Percentiles rank a stretch among this genome's conserved stretches.
phyloP scores from a whole-genome alignment of 2,329 filamentous ascomycete species.

The Penicillium sp. region DNA sequence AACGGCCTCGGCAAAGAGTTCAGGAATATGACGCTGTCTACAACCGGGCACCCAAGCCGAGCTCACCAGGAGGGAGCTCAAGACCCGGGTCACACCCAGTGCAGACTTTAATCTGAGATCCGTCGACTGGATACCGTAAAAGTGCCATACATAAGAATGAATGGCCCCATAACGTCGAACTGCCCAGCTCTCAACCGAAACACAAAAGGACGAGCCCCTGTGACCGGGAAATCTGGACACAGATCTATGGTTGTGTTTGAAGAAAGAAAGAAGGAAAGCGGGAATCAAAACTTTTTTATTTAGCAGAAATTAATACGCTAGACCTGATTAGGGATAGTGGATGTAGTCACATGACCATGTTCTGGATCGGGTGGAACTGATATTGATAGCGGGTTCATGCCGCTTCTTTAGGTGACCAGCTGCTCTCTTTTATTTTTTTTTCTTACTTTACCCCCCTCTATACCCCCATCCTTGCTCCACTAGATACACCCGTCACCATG shows the following conservation, averaged over 20 bases:
- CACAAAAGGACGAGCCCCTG: conserved; percentile 43
- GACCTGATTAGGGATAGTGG: conserved; percentile 4
- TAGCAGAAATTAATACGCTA: conserved; percentile 28
- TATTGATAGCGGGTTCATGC: neutral
- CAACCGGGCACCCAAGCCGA: conserved; percentile 56
- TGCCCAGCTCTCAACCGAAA: conserved; percentile 80
- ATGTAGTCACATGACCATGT: conserved; percentile 12
- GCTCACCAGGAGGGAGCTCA: conserved; percentile 70
- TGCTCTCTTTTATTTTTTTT: neutral
- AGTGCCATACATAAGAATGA: conserved; percentile 60
- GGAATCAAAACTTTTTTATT: conserved; percentile 36
- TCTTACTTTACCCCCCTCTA: conserved; percentile 1
- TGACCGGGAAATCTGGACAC: conserved; percentile 78
- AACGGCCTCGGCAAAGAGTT: conserved; percentile 86
- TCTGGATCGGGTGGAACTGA: neutral
- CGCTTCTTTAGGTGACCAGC: neutral
- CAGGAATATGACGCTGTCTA: conserved; percentile 81
- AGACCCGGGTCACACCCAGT: conserved; percentile 54
- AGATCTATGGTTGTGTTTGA: conserved; percentile 65
- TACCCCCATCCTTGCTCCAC: neutral
- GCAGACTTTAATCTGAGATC: conserved; percentile 76
- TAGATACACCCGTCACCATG: conserved; percentile 35
- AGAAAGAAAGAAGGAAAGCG: conserved; percentile 40
- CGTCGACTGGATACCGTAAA: conserved; percentile 90
- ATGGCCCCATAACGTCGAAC: conserved; percentile 89